Conservation (phyloP, 2,329 filamentous ascomycete genomes). For the Talaromyces sp. region DNA sequence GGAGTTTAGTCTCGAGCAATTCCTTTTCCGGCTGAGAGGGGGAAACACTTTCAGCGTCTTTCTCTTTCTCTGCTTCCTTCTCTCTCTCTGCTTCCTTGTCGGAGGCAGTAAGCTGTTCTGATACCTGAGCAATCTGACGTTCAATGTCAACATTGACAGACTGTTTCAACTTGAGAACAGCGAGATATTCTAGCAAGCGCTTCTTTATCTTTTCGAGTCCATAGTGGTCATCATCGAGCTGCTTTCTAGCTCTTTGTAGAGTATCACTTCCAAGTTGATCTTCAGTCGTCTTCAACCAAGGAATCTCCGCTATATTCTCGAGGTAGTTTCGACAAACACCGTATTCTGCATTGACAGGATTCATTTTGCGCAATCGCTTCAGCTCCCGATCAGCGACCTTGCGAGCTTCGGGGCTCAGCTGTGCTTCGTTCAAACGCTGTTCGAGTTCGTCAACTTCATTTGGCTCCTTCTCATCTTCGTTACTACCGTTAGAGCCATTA, state of each 20-base stretch:
- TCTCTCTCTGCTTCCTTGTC: constrained; percentile 37
- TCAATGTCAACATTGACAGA: constrained; percentile 80
- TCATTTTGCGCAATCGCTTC: constrained; percentile 88
- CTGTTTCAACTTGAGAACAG: constrained; percentile 93
- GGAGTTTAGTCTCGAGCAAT: constrained; percentile 59
- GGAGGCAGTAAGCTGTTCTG: constrained; percentile 31
- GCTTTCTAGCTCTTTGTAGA: constrained; percentile 72
- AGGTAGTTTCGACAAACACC: constrained; percentile 90
- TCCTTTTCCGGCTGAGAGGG: constrained; percentile 45
- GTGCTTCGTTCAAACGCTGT: constrained; percentile 77
- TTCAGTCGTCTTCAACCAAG: constrained; percentile 80
- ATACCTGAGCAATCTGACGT: constrained; percentile 61
- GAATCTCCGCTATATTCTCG: constrained; percentile 89
- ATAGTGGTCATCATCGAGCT: constrained; percentile 94
- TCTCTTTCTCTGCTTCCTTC: constrained; percentile 38
- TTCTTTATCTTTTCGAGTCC: constrained; percentile 97
- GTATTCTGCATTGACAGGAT: constrained; percentile 91
- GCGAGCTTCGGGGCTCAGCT: constrained; percentile 75
- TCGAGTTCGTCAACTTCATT: constrained; percentile 90
- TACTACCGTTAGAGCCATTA: constrained; percentile 40
- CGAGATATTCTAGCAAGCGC: constrained; percentile 87
- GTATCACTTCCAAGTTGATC: constrained; percentile 82
- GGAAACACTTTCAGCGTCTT: constrained; percentile 55
- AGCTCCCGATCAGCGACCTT: constrained; percentile 91
- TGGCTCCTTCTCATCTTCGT: constrained; percentile 70